Conservation (phyloP, 257 asterid species). For the Nicotiana paniculata region DNA sequence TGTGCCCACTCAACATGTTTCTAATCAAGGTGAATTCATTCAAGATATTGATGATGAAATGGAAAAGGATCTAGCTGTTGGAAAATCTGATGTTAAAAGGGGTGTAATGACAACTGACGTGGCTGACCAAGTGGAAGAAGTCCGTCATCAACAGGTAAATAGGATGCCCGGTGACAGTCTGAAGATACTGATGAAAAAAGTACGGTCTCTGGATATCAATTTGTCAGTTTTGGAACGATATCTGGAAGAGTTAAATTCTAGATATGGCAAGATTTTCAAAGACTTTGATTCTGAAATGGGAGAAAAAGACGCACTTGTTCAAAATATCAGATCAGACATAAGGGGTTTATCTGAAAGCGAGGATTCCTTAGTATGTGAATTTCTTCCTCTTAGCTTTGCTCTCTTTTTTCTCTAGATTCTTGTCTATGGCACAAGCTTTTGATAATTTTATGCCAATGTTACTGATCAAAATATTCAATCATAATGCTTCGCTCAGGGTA, state of each 20-base stretch:
- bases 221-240: conserved; percentile 74
- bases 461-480: conserved; percentile 8
- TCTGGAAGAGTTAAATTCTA: conserved; percentile 67
- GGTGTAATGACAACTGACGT: conserved; percentile 32
- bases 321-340: conserved; percentile 55
- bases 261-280: conserved; percentile 60
- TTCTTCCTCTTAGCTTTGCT: background rate
- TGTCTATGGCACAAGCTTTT: background rate
- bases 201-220: conserved; percentile 76
- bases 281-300: conserved; percentile 60
- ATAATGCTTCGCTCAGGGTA: conserved; percentile 40
- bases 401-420: background rate
- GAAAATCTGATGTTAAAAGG: conserved; percentile 33
- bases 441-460: background rate
- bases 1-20: conserved; percentile 22
- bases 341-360: conserved; percentile 58
- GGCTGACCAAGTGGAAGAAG: conserved; percentile 77
- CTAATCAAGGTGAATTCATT: conserved; percentile 29
- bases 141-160: conserved; percentile 61
- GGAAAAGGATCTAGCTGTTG: conserved; percentile 25
- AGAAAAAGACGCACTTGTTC: conserved; percentile 43
- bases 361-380: conserved; percentile 55
- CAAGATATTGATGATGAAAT: conserved; percentile 41
- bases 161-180: conserved; percentile 98
- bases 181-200: conserved; percentile 82